Base-by-base conservation (phyloP, 2,329 filamentous ascomycete species). In the Trichoderma sp. region DNA sequence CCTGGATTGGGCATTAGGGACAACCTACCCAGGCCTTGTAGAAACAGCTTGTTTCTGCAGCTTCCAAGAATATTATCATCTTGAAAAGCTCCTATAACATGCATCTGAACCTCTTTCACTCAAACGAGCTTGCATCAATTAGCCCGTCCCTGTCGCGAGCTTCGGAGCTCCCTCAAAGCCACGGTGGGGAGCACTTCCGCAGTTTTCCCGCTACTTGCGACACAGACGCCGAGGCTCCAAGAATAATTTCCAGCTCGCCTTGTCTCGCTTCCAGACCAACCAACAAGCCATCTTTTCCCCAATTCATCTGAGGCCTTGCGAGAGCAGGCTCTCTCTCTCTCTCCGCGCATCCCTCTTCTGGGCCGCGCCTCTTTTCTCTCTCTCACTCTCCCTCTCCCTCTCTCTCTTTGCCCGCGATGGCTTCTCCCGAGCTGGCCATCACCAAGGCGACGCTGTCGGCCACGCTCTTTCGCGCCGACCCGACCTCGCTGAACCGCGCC, bases 391-490 rank as follows among this genome's bases (percentile, higher is more conserved):
- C n/a, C n/a, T n/a, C n/a, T 64, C 60, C n/a, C 55, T 31, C 29
- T 6, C 29, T 31, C 35, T n/a, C 40, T 8, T n/a, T n/a, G 1
- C 5, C 19, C 63, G 73, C 71, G 62, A 92, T 92, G 89, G 85
- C 88, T 21, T 88, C 88, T 56, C 89, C 91, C 74, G 87, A 92
- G 78, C 81, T 94, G 70, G 90, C 90, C 75, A 92, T 95, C 73
- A 89, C 91, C 72, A 94, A 93, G 81, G 91, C 92, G 52, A 88
- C 91, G n/a, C 88, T 96, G 73, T 88, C 89, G 7, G 91, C 91
- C 31, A 86, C 89, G 11, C 88, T 95, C 53, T 86, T 95, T 69
- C 89, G 91, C 71, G 87, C 90, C 52, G 92, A 95, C 77, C 91
- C 92, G n/a, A 84, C 82, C 24, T 86, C 91, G 11, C 86, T 92